Base-by-base conservation (phyloP, 805 yeast genomes). In the Candida xyloterini region DNA sequence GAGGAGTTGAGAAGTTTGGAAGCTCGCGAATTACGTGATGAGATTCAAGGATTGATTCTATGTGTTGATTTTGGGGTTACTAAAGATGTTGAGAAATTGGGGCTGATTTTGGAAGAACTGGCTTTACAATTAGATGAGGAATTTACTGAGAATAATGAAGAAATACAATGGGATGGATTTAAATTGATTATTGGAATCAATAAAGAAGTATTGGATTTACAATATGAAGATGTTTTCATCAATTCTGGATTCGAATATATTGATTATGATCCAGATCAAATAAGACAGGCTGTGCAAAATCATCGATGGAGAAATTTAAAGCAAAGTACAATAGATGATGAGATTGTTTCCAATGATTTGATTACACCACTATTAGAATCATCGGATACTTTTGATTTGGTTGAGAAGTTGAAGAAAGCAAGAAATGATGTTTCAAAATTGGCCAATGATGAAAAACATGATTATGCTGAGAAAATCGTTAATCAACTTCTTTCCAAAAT, bases 41-140 rank as follows among this genome's bases (percentile, higher is more conserved):
- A 53, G 1, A 29, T 76, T 3, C 73, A 69, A 30, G 81, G 80
- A 1, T 21, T 74, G 9, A 55, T 75, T 3, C 57, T 73, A 43
- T 67, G 76, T 1, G 26, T 74, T 10, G 61, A 66, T 43, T 35
- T 62, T 30, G 18, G 3, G 6, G 16, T 4, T 15, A 18, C n/a
- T 5, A 30, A 21, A 1, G 50, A 43, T 10, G 16, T 50, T 3
- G 29, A 33, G 2, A 11, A 48, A 3, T 43, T 56, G 26, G 41
- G 52, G 3, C 35, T 40, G 3, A 46, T 46, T 7, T 52, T 71
- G 5, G 46, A 50, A 4, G 27, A 14, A 3, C 21, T 52, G 10
- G 42, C 55, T 1, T 26, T 39, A 8, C 52, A 45, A 27, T 30
- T 57, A 14, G 52, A 56, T 9, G 32, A 44, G 3, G 62, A 56